Evolutionary conservation across 495 filamentous ascomycete species (phyloP).

Genomic region (Hypoxylon intermedium): DNA sequence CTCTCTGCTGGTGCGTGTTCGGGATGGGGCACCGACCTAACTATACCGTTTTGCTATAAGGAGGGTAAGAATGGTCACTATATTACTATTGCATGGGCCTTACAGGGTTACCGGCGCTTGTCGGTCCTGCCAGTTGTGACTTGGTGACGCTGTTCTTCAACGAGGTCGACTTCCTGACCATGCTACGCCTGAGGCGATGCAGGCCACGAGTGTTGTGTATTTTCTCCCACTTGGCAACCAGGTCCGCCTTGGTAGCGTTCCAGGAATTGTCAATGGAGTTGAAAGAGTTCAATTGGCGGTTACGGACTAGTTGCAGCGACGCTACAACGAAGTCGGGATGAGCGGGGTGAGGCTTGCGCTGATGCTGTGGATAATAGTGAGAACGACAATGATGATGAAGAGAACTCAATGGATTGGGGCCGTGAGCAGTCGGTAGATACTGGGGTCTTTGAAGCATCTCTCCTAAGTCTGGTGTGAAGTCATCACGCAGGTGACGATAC

Average conservation of each 20-base stretch:
- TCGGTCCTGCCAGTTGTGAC: conserved; percentile 21
- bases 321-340: conserved; percentile 8
- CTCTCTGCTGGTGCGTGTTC: conserved; percentile 1
- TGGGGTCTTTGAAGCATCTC: conserved; percentile 44
- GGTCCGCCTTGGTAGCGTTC: conserved; percentile 29
- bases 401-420: conserved; percentile 15
- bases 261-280: conserved; percentile 23
- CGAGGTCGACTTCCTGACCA: conserved; percentile 37
- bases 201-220: conserved; percentile 15
- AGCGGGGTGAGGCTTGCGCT: conserved; percentile 8
- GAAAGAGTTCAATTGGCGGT: conserved; percentile 11
- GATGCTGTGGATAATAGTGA: conserved; percentile 5
- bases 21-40: conserved; percentile 1
- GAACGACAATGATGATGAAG: conserved; percentile 4
- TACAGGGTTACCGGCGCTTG: conserved; percentile 33
- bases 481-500: conserved; percentile 38
- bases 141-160: conserved; percentile 17
- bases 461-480: conserved; percentile 36
- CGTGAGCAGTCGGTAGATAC: conserved; percentile 25
- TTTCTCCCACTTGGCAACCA: conserved; percentile 36
- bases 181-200: conserved; percentile 39
- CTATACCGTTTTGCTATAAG: conserved; percentile 18
- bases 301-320: conserved; percentile 8
- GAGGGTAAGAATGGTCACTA: conserved; percentile 25
- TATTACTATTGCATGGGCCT: conserved; percentile 15